These are phyloP conservation scores for Neocucurbitaria cava DNA, from an alignment of 2,329 filamentous ascomycete species.

Conservation along the genomic window DNA sequence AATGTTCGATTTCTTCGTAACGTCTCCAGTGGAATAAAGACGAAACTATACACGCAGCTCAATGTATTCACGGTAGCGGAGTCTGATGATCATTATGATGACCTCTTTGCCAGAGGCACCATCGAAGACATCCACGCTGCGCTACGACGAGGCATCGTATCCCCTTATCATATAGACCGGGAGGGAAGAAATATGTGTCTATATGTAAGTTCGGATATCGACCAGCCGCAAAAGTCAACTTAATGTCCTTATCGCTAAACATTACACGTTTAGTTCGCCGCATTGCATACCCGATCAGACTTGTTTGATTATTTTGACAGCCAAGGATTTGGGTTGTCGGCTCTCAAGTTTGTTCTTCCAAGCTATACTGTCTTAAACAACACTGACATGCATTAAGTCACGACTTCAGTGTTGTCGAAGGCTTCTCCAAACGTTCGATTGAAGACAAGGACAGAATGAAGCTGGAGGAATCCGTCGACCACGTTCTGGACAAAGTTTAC, in stretches of 20 bases:
- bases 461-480: conserved; percentile 3
- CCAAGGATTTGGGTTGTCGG: conserved; percentile 16
- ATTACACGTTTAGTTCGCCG: conserved; percentile 6
- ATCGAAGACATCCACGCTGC: conserved; percentile 16
- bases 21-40: background rate
- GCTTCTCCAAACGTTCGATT: conserved; percentile 4
- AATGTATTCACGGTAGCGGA: conserved; percentile 6
- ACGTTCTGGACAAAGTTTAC: conserved; percentile 1
- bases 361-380: background rate
- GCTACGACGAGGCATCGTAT: conserved; percentile 13
- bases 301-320: conserved; percentile 17
- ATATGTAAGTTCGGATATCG: too few relatives aligned
- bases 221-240: background rate
- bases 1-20: background rate
- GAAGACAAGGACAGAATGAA: background rate
- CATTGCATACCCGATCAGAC: conserved; percentile 5
- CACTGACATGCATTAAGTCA: background rate
- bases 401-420: conserved; percentile 6
- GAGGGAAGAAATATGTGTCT: conserved; percentile 10
- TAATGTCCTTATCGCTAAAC: too few relatives aligned
- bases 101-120: conserved; percentile 7
- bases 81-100: background rate
- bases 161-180: conserved; percentile 12
- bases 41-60: conserved; percentile 5
- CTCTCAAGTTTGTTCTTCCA: conserved; percentile 9